These are phyloP conservation scores for Sporothrix variecibatus DNA, from an alignment of 2,329 filamentous ascomycete species.

Conservation along the genomic window DNA sequence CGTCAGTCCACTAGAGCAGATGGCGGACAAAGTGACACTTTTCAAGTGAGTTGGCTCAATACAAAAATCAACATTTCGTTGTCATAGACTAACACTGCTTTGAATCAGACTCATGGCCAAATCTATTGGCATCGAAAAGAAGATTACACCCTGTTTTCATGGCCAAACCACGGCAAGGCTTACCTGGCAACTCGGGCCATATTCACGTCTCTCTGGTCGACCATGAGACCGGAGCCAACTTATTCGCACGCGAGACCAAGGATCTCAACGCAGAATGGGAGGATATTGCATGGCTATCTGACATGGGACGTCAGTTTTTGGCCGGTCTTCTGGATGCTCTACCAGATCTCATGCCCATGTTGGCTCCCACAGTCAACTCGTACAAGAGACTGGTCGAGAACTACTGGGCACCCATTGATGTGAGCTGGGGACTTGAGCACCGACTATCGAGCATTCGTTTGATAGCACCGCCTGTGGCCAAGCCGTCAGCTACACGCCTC, in stretches of 20 bases:
- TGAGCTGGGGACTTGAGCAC: conserved; percentile 95
- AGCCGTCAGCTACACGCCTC: conserved; percentile 82
- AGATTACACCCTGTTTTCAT: conserved; percentile 98
- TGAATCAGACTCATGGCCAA: conserved; percentile 72
- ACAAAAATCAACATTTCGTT: no score
- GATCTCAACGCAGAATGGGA: conserved; percentile 72
- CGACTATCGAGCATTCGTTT: conserved; percentile 87
- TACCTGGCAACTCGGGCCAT: conserved; percentile 94
- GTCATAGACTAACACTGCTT: no score
- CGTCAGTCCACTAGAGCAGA: conserved; percentile 81
- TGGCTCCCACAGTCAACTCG: conserved; percentile 93
- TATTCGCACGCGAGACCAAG: conserved; percentile 71
- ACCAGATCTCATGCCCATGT: conserved; percentile 90
- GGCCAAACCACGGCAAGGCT: conserved; percentile 89
- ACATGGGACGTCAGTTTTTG: conserved; percentile 88
- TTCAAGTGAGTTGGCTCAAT: conserved; percentile 71
- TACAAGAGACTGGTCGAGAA: conserved; percentile 99
- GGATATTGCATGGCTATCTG: conserved; percentile 79
- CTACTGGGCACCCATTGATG: conserved; percentile 97
- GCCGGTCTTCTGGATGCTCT: conserved; percentile 86
- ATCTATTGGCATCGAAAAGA: conserved; percentile 80
- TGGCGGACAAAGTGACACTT: conserved; percentile 87
- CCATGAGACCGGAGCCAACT: conserved; percentile 73
- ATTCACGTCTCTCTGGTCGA: conserved; percentile 92
- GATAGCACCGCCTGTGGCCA: conserved; percentile 83